Percentiles rank a stretch among this genome's conserved stretches.
Evolutionary conservation across 2,329 filamentous ascomycete genomes (phyloP).

Genomic region (Epicoccum sorghinum): DNA sequence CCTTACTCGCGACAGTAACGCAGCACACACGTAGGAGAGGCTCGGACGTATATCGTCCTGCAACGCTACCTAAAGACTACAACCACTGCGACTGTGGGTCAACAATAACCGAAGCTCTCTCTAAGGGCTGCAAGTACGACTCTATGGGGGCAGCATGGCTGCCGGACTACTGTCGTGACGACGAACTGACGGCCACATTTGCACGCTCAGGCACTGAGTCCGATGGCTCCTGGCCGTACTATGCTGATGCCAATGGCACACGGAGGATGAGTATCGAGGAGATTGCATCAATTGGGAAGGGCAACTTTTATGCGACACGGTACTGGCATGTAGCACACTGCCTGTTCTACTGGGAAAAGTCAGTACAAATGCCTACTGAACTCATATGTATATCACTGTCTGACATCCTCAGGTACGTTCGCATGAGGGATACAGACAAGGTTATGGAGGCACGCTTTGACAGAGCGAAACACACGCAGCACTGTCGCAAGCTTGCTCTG

Average conservation of each 20-base stretch:
- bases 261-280: neutral
- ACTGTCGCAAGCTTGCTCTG: neutral
- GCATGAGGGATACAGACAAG: neutral
- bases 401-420: neutral
- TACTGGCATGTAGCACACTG: conserved; percentile 2
- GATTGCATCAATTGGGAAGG: neutral
- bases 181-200: neutral
- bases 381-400: neutral
- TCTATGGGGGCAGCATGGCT: conserved; percentile 5
- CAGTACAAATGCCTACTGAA: neutral
- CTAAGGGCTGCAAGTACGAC: neutral
- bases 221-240: conserved; percentile 1
- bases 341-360: conserved; percentile 4
- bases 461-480: conserved; percentile 1
- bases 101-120: neutral
- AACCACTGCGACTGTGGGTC: neutral
- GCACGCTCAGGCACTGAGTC: neutral
- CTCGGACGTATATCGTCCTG: neutral
- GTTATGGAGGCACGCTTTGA: conserved; percentile 2
- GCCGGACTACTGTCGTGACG: neutral
- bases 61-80: neutral
- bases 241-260: neutral
- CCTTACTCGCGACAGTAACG: neutral
- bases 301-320: neutral
- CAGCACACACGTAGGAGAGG: neutral